Base-by-base conservation (phyloP, 2,329 filamentous ascomycete species). In the Cyclaneusma minus region DNA sequence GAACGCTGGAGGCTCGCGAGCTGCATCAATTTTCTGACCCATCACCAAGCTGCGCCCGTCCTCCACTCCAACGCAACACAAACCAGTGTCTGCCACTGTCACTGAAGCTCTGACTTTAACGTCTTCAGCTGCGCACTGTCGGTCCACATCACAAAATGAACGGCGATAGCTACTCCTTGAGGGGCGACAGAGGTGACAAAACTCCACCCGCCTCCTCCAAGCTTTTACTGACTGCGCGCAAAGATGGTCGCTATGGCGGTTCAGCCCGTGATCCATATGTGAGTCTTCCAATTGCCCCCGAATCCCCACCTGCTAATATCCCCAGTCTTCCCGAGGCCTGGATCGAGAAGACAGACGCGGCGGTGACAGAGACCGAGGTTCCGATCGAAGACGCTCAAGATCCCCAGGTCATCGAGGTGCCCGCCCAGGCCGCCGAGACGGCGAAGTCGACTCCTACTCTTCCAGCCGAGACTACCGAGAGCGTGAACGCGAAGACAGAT, bases 401-500 rank as follows among this genome's bases (percentile, higher is more conserved):
- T 95, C 87, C 11, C 85, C 85, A 31, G 74, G 79, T 42, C 73
- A 81, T 46, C 65, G 68, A 44, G 60, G 70, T 38, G 67, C 75
- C 31, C 62, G 75, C 35, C 54, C 61, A 30, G 58, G 63, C 39
- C 73, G 81, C 41, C 78, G 78, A 40, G 78, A 89, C 27, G 69
- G 67, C 29, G 76, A 81, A 40, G 65, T 71, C 50, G 84, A 94
- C 53, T 74, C 80, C 30, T 95, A 95, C 56, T 92, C 85, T 12
- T 84, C 81, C 5, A 93, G 84, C 54, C 78, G 87, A 40, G 85
- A 77, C 56, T 91, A 93, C 51, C 72, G 87, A 48, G 87, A 92
- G 49, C 67, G 87, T 35, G 87, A 95, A 57, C 79, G 87, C 35
- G 87, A 95, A 54, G 87, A 94, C 41, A 69, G 85, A 47, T 94